Percentiles rank a stretch among this genome's conserved stretches.
phyloP scores from a whole-genome alignment of 2,329 filamentous ascomycete genomes.

The Dothistroma septosporum region DNA sequence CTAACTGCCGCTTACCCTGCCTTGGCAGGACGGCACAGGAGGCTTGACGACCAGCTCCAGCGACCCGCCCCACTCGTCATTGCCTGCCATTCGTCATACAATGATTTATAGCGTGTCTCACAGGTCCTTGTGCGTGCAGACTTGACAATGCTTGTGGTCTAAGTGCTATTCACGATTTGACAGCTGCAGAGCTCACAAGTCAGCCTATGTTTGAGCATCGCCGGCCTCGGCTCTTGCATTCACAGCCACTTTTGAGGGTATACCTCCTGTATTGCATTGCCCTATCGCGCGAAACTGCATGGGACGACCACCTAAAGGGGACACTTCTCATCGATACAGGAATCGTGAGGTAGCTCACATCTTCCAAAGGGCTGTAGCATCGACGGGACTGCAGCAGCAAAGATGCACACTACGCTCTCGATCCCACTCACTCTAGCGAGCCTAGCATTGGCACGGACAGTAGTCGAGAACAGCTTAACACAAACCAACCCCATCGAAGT shows the following conservation, averaged over 20 bases:
- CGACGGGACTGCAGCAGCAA: not conserved
- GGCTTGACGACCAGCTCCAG: not conserved
- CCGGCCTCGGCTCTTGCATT: not conserved
- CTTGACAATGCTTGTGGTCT: not conserved
- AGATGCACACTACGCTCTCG: not conserved
- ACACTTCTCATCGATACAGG: not conserved
- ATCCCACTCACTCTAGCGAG: not conserved
- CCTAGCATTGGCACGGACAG: not conserved
- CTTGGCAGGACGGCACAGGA: not conserved
- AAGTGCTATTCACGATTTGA: not conserved
- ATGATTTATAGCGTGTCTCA: not conserved
- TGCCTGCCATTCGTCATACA: not conserved
- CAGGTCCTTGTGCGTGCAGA: not conserved
- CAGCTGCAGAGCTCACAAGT: not conserved
- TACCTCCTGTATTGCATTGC: not conserved
- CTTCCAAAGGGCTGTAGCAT: not conserved
- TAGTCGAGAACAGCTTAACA: not conserved
- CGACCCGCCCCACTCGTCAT: too few species aligned
- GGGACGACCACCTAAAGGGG: not conserved
- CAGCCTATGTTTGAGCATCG: not conserved
- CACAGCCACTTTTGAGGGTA: not conserved
- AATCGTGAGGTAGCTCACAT: not conserved
- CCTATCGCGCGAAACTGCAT: not conserved
- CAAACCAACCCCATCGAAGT: constrained; percentile 4
- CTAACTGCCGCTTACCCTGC: not conserved